Conservation (phyloP, 257 asterid species). For the Perilla frutescens region DNA sequence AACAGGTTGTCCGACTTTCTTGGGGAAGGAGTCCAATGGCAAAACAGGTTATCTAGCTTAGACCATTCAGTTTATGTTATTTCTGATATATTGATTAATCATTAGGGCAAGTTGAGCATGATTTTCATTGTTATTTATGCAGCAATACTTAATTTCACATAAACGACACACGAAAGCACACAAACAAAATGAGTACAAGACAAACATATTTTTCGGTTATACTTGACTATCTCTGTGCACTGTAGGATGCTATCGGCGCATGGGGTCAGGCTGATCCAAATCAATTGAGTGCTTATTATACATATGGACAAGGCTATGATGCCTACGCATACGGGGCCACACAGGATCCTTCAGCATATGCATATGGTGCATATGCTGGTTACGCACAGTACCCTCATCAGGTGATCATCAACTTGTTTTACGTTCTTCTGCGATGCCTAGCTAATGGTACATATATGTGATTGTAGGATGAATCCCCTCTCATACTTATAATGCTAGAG, state of each 20-base stretch:
- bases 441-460: neutral
- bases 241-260: conserved; percentile 66
- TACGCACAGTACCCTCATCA: conserved; percentile 81
- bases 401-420: conserved; percentile 43
- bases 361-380: conserved; percentile 88
- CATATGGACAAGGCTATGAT: conserved; percentile 95
- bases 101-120: conserved; percentile 20
- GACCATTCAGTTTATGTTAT: conserved; percentile 10
- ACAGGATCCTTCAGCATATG: conserved; percentile 84
- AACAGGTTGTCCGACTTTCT: conserved; percentile 88
- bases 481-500: too few relatives aligned
- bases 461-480: too few relatives aligned
- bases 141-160: neutral
- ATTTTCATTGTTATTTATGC: neutral
- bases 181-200: neutral
- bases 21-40: conserved; percentile 91
- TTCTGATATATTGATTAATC: conserved; percentile 19
- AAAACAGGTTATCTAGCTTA: conserved; percentile 64
- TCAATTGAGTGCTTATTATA: conserved; percentile 86
- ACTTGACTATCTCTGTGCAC: conserved; percentile 27
- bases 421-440: conserved; percentile 10
- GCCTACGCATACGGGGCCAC: conserved; percentile 84
- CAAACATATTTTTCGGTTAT: conserved; percentile 16
- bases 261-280: conserved; percentile 91
- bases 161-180: neutral